Evolutionary conservation across 23 red algal genomes (phyloP).

Genomic region (Agarophyton chilense): DNA sequence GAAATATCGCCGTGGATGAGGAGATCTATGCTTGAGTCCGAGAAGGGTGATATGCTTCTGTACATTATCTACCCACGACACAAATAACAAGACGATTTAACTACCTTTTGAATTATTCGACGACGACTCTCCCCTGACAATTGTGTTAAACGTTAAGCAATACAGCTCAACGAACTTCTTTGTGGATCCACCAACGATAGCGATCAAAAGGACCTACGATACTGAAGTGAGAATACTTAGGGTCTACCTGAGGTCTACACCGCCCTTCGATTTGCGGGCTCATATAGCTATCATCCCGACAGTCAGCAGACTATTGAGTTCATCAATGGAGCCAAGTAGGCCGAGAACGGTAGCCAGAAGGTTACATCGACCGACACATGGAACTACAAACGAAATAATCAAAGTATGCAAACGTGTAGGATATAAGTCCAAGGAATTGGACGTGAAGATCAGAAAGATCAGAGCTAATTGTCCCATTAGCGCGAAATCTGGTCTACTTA

Average conservation of each 20-base stretch:
- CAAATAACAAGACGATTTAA: too few relatives aligned
- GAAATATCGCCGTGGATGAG: neutral
- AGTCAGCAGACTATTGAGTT: neutral
- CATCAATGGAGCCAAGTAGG: neutral
- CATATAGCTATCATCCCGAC: neutral
- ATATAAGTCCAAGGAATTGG: neutral
- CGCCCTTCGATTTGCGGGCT: neutral
- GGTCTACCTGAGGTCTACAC: neutral
- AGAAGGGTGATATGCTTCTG: neutral
- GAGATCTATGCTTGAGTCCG: neutral
- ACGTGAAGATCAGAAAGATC: too few relatives aligned
- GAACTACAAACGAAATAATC: neutral
- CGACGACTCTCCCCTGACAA: conserved; percentile 31
- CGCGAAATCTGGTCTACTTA: too few relatives aligned
- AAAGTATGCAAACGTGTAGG: neutral
- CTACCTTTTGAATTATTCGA: conserved; percentile 4
- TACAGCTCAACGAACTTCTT: too few relatives aligned
- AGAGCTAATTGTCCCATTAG: too few relatives aligned
- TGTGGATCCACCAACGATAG: neutral
- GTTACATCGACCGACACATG: too few relatives aligned
- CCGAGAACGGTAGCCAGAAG: conserved; percentile 11
- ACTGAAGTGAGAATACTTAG: neutral
- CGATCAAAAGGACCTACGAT: neutral
- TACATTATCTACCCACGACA: conserved; percentile 12
- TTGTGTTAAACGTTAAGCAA: neutral